Evolutionary conservation across 306 rosid species (phyloP), one percentile per base, ranked within the genome.

Genomic region (Ochetophila trinervis): DNA sequence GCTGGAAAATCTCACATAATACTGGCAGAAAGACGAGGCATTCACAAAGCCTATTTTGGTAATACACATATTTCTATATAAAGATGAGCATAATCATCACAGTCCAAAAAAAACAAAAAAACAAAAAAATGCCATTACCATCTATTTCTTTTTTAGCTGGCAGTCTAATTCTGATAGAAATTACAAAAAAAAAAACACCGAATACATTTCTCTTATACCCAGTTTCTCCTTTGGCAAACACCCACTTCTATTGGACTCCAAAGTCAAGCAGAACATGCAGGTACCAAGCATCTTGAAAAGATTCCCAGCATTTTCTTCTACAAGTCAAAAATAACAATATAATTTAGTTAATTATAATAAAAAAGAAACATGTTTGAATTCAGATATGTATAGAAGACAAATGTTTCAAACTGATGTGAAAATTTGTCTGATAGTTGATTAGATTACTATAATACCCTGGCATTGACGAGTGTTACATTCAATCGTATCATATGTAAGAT

Each of bases 281-380:
- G 97, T 4, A 82, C 86, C 73, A 89, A 76, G 78, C 98, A 93
- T 69, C 80, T 87, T 69, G 91, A 86, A 67, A 93, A 78, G 65
- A 87, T 79, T 51, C 97, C 86, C 87, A 81, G 53, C 87, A 82
- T 69, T 77, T 79, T 93, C 72, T 84, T 86, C 98, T 93, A 73
- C 84, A 72, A 44, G 45, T 7, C 3, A 14, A 30, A 42, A 34
- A n/a, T 30, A 4, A 65, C 1, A n/a, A 50, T 8, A n/a, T 18
- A 16, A 47, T 5, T 19, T 12, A 45, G 5, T 19, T 1, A 59
- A 0, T 0, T 40, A 4, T 49, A 35, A 17, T 4, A 12, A 4
- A 40, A 21, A 55, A 62, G 14, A n/a, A 14, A 36, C 4, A 22
- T 61, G 36, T 0, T 17, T n/a, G 21, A 44, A 12, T 0, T 9